Conservation (phyloP, 2,329 filamentous ascomycete species). For the Aspergillus aculeatus region DNA sequence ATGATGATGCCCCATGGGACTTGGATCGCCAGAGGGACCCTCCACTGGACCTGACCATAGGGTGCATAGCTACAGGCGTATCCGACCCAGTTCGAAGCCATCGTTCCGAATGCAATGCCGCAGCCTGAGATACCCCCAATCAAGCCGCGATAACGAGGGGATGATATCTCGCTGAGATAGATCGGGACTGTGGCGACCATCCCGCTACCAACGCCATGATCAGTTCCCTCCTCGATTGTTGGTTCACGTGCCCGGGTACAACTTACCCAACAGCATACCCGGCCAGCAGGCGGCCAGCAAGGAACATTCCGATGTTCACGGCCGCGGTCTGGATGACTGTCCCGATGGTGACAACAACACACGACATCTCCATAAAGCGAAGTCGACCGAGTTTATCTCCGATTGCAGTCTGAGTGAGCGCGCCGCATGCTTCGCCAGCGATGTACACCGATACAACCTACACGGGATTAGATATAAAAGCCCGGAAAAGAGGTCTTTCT, state of each 20-base stretch:
- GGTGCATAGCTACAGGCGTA: conserved; percentile 56
- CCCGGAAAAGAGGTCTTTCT: background rate
- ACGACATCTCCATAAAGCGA: conserved; percentile 56
- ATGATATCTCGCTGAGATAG: conserved; percentile 56
- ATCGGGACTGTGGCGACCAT: conserved; percentile 55
- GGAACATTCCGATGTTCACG: conserved; percentile 56
- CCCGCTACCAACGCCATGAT: conserved; percentile 33
- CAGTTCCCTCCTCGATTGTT: background rate
- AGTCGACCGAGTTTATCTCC: conserved; percentile 56
- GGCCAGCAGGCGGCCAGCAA: conserved; percentile 50
- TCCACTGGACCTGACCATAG: conserved; percentile 56
- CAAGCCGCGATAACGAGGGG: conserved; percentile 50
- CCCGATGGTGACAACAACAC: conserved; percentile 55
- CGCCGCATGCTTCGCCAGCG: conserved; percentile 58
- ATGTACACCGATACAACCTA: conserved; percentile 60
- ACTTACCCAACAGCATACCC: conserved; percentile 49
- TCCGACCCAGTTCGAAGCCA: conserved; percentile 59
- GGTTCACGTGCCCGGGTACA: background rate
- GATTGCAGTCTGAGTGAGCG: conserved; percentile 53
- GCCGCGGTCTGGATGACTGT: conserved; percentile 55
- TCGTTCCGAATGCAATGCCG: conserved; percentile 56
- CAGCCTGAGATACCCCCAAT: conserved; percentile 56
- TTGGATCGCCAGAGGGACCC: conserved; percentile 55
- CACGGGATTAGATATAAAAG: background rate
- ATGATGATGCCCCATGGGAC: conserved; percentile 57